Base-by-base conservation (phyloP, 192 early-diverging fungal genomes). In the Gryganskiella cystojenkinii region DNA sequence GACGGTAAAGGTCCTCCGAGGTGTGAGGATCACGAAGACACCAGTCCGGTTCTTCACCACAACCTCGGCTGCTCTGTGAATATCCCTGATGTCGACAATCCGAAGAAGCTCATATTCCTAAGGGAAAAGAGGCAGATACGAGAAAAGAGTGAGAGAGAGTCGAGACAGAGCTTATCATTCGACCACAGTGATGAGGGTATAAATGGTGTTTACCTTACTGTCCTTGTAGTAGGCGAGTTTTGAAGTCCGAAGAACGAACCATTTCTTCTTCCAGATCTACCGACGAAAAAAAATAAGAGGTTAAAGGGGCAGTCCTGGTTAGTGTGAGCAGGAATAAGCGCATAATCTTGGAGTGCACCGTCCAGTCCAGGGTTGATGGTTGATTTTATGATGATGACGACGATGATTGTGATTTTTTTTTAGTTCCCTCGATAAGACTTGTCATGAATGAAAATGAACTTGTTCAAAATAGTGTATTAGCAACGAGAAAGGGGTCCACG, bases 191-290 rank as follows among this genome's bases (percentile, higher is more conserved):
- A n/a, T n/a, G n/a, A n/a, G n/a, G n/a, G n/a, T n/a, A n/a, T n/a
- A n/a, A n/a, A n/a, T n/a, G n/a, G n/a, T n/a, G n/a, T n/a, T 44
- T 82, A 90, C 90, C 83, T 92, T 92, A 25, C 90, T 89, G 67
- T 92, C 92, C 70, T 95, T 91, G 81, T 95, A 95, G 65, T 94
- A 92, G 1, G 91, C 89, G n/a, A 95, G 79, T 65, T 89, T 90
- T 1, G 90, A 90, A 22, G 93, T 84, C 46, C 92, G 70, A 52
- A 95, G 83, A 10, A 95, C 93, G 80, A 95, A 95, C 93, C 92
- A 95, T 51, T 92, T 84, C 56, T 86, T 90, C 79, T 94, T 94
- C 94, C 93, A 95, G 3, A 87, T 89, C 90, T 94, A 76, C 37
- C 31, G 15, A 40, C 10, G 70, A 27, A 20, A 25, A 25, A 22